Conservation (phyloP, 768 basidiomycete genomes). For the Lentinus tigrinus region DNA sequence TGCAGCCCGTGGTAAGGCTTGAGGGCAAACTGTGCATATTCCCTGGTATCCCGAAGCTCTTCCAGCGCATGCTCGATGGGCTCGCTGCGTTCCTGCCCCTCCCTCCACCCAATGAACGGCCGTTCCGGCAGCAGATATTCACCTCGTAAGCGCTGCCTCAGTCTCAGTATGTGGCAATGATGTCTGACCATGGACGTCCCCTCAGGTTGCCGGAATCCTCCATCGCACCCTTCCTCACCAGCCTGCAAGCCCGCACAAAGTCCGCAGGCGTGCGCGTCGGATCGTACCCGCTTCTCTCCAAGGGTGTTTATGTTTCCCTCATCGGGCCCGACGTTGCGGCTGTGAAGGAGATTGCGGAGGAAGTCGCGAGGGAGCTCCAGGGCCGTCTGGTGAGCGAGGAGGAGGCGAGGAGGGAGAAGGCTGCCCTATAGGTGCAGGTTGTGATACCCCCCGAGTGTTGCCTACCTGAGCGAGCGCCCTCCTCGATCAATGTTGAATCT, state of each 20-base stretch:
- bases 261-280: conserved; percentile 80
- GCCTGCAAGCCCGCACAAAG: conserved; percentile 70
- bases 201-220: conserved; percentile 75
- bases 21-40: conserved; percentile 87
- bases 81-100: conserved; percentile 75
- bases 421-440: conserved; percentile 18
- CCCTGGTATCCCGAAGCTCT: conserved; percentile 86
- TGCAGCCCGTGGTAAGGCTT: conserved; percentile 81
- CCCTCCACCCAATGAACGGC: conserved; percentile 71
- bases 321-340: conserved; percentile 48
- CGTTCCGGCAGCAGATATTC: conserved; percentile 78
- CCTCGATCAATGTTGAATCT: no score
- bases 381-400: conserved; percentile 65
- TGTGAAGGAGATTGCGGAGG: conserved; percentile 55
- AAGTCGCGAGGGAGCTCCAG: conserved; percentile 58
- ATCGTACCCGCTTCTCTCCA: conserved; percentile 62
- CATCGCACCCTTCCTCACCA: conserved; percentile 84
- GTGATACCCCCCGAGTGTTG: no score
- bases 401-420: conserved; percentile 48
- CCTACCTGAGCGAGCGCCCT: no score
- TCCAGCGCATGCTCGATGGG: conserved; percentile 76
- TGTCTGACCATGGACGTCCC: neutral
- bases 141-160: conserved; percentile 77
- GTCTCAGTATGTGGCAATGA: no score
- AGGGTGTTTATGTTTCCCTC: conserved; percentile 64